phyloP scores from a whole-genome alignment of 73 alveolate species.

The Paramecium pentaurelia region DNA sequence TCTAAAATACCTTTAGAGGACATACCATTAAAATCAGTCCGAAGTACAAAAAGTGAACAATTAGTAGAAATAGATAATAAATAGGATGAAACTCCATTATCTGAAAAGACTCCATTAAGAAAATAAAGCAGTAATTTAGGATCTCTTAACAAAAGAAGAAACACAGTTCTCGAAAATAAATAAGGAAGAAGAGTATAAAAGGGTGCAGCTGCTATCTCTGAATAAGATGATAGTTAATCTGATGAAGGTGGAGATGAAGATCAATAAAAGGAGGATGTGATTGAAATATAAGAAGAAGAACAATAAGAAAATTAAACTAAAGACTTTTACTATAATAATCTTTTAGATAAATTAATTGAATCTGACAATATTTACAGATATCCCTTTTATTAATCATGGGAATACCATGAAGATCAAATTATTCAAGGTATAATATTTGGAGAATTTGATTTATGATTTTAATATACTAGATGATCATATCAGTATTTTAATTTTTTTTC shows the following conservation, averaged over 20 bases:
- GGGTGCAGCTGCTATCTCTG: neutral
- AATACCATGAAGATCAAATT: neutral
- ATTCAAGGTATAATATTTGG: neutral
- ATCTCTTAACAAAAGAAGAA: neutral
- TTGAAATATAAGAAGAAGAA: neutral
- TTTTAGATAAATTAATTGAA: neutral
- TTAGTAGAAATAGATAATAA: neutral
- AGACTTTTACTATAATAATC: neutral
- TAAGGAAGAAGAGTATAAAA: neutral
- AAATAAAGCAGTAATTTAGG: neutral
- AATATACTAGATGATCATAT: neutral
- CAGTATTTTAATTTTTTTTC: neutral
- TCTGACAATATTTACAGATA: neutral
- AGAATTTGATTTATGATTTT: conserved; percentile 21
- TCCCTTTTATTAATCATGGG: neutral
- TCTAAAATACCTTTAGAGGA: neutral
- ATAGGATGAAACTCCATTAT: neutral
- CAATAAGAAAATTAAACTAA: neutral
- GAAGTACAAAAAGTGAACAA: neutral
- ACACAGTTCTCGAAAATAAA: neutral
- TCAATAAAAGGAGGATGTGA: neutral
- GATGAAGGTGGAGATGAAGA: neutral
- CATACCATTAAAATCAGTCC: neutral
- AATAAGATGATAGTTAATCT: neutral
- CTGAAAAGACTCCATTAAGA: neutral